Evolutionary conservation across 2,329 filamentous ascomycete species (phyloP).

Genomic region (Hypoxylon sp.): DNA sequence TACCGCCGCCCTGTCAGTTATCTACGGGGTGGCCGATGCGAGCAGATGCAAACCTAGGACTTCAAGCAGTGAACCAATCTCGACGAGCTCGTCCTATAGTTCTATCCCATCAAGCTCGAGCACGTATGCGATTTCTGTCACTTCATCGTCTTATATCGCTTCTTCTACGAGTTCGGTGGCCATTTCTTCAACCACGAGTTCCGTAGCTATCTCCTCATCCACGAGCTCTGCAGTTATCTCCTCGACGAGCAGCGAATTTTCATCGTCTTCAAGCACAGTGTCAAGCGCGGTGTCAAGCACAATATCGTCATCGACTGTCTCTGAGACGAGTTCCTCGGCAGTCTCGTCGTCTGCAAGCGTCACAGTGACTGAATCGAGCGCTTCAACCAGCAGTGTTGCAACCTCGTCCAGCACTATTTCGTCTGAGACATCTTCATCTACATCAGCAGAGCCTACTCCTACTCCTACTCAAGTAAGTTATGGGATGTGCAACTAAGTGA

Average conservation of each 20-base stretch:
- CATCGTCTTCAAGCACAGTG: background rate
- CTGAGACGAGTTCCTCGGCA: slow-evolving; percentile 1
- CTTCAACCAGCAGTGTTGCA: background rate
- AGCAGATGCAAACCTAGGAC: slow-evolving; percentile 19
- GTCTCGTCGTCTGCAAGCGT: background rate
- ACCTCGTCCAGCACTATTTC: slow-evolving; percentile 15
- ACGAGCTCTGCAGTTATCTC: background rate
- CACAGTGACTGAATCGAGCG: background rate
- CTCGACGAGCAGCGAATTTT: background rate
- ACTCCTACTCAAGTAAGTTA: slow-evolving; percentile 9
- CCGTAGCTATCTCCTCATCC: no score
- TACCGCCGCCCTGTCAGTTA: slow-evolving; percentile 12
- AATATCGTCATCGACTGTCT: background rate
- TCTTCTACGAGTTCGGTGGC: background rate
- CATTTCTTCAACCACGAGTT: no score
- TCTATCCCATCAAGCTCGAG: background rate
- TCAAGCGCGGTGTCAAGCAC: background rate
- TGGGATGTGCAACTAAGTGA: background rate
- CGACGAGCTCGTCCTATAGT: slow-evolving; percentile 6
- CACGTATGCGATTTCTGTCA: slow-evolving; percentile 5
- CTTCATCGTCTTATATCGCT: slow-evolving; percentile 2
- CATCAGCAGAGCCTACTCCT: slow-evolving; percentile 13
- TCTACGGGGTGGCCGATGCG: slow-evolving; percentile 14
- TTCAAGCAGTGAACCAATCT: slow-evolving; percentile 6
- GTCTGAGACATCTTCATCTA: slow-evolving; percentile 6